Evolutionary conservation across 2,329 filamentous ascomycete genomes (phyloP).

Genomic region (Pseudogymnoascus sp.): DNA sequence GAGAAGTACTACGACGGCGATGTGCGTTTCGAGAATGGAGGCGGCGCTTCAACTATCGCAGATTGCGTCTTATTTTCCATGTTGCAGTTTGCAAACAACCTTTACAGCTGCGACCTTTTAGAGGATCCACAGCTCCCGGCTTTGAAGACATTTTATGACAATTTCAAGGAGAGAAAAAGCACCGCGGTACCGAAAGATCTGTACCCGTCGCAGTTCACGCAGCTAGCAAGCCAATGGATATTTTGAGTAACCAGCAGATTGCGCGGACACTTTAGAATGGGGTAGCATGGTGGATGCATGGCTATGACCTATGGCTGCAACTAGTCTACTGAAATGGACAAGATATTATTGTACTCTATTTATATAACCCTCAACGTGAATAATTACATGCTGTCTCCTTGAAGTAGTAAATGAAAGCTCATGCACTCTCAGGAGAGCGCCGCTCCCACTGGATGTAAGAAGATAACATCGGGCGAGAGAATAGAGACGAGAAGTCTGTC

Average conservation of each 20-base stretch:
- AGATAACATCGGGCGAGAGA: no score
- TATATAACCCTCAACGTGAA: no score
- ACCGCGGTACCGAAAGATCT: neutral
- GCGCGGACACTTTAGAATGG: neutral
- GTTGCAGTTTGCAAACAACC: neutral
- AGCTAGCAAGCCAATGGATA: neutral
- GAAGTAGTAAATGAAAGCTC: no score
- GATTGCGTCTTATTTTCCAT: neutral
- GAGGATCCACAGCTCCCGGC: neutral
- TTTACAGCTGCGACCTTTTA: neutral
- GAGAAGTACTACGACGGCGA: constrained; percentile 12
- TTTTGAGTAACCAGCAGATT: neutral
- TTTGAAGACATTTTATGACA: neutral
- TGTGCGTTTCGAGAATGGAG: neutral
- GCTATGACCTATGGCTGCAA: no score
- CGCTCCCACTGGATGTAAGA: no score
- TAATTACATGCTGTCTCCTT: no score
- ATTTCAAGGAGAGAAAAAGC: neutral
- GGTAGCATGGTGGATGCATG: no score
- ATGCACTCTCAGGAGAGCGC: no score
- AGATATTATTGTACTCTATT: no score
- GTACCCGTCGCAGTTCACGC: neutral
- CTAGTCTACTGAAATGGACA: no score
- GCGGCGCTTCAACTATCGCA: neutral
- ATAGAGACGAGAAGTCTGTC: no score